phyloP scores from a whole-genome alignment of 2,329 filamentous ascomycete genomes.

The Claviceps arundinis region DNA sequence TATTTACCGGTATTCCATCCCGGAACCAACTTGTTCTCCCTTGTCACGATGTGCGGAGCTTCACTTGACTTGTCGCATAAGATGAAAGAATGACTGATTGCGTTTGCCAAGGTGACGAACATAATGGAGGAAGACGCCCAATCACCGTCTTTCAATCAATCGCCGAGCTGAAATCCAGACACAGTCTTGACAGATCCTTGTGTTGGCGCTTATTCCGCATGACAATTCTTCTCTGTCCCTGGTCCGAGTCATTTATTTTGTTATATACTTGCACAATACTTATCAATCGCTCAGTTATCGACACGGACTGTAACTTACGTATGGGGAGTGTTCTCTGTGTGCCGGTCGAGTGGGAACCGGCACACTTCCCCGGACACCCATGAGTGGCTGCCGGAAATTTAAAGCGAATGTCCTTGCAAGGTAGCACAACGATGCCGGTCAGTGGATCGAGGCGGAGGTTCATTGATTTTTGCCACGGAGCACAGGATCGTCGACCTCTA shows the following conservation, averaged over 20 bases:
- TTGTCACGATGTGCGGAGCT: no score
- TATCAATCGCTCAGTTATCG: neutral
- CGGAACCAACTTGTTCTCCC: no score
- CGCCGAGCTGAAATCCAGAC: no score
- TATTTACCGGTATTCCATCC: no score
- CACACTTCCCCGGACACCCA: slow-evolving; percentile 9
- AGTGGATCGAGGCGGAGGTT: neutral
- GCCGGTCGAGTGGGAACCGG: slow-evolving; percentile 8
- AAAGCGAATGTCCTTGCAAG: neutral
- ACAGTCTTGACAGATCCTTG: neutral
- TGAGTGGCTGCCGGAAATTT: slow-evolving; percentile 5
- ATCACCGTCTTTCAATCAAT: no score
- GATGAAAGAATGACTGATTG: no score
- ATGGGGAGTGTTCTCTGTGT: slow-evolving; percentile 4
- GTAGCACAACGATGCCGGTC: neutral
- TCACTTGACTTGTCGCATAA: no score
- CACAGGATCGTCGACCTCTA: neutral
- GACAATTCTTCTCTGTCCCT: neutral
- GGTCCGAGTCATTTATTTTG: neutral
- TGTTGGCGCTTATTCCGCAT: neutral
- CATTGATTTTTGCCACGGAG: neutral
- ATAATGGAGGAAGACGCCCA: no score
- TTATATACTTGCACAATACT: neutral
- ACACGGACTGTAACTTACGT: neutral
- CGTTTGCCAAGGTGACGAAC: no score